Base-by-base conservation (phyloP, 805 yeast species). In the Priceomyces fermenticarens region DNA sequence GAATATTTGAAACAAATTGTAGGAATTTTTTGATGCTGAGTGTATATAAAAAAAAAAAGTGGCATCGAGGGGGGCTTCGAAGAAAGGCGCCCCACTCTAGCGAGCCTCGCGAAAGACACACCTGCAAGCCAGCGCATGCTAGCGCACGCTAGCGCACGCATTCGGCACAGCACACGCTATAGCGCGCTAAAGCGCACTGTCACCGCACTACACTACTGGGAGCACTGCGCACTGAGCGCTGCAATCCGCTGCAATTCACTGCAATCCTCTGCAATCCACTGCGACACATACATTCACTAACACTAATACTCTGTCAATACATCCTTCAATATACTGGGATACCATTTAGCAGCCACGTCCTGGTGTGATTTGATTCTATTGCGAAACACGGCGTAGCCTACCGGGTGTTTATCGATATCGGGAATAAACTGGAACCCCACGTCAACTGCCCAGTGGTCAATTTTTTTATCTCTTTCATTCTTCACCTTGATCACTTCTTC, bases 321-420 rank as follows among this genome's bases (percentile, higher is more conserved):
- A 29, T 62, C 57, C 25, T 56, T 49, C 35, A 63, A 54, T 3
- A 66, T 51, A 10, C 60, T 57, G 4, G 78, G 78, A 46, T 70
- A 68, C 72, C 72, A 68, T 41, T 54, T 57, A 23, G 55, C 56
- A 9, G 73, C 63, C 36, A 71, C 75, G 38, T 71, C 74, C 46
- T 65, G 67, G 48, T 73, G 77, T 1, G 71, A 57, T 43, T 67
- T 63, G 31, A 70, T 60, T 42, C 78, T 58, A 52, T 74, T 74
- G 30, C 68, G 54, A 49, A 74, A 74, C 6, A 72, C 75, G 30
- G 72, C 62, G 44, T 65, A 55, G 1, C 78, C 78, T 8, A 74
- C 76, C 0, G 78, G 78, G 32, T 67, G 55, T 47, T 60, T 55
- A 9, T 42, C 52, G 11, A 61, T 50, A 36, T 62, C 65, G 1